Conservation (phyloP, 768 basidiomycete genomes). For the Leucocoprinus sp. region DNA sequence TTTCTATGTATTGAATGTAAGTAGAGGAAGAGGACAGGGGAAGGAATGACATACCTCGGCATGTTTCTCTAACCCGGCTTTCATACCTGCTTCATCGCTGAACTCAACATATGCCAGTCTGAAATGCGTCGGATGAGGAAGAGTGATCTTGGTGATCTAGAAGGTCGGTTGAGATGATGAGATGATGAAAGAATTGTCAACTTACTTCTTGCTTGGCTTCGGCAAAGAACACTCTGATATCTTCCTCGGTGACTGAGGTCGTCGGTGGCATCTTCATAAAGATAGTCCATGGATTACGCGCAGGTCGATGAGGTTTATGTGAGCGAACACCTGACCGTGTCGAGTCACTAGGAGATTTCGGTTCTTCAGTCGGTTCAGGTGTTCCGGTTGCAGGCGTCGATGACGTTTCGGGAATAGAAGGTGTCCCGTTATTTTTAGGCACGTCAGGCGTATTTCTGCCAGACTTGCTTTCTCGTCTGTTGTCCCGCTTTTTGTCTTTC, state of each 20-base stretch:
- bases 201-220: constrained; percentile 62
- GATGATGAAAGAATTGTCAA: constrained; percentile 12
- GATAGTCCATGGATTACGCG: constrained; percentile 76
- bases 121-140: constrained; percentile 37
- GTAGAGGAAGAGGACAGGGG: not conserved
- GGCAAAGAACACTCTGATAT: constrained; percentile 70
- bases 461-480: constrained; percentile 26
- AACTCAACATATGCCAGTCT: constrained; percentile 85
- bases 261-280: constrained; percentile 60
- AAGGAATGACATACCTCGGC: constrained; percentile 43
- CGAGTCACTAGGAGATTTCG: constrained; percentile 50
- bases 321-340: constrained; percentile 57
- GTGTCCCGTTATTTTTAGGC: constrained; percentile 22
- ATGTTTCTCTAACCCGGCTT: constrained; percentile 66
- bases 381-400: constrained; percentile 9
- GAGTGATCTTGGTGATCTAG: constrained; percentile 69
- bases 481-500: constrained; percentile 52
- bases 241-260: constrained; percentile 45
- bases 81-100: constrained; percentile 81
- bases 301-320: constrained; percentile 55
- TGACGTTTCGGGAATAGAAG: constrained; percentile 21
- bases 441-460: constrained; percentile 23
- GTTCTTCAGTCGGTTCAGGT: constrained; percentile 22
- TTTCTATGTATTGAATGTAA: constrained; percentile 36
- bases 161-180: constrained; percentile 1